These are phyloP conservation scores for Cutaneotrichosporon cyanovorans DNA, from an alignment of 1,284 basidiomycete species.

Conservation along the genomic window DNA sequence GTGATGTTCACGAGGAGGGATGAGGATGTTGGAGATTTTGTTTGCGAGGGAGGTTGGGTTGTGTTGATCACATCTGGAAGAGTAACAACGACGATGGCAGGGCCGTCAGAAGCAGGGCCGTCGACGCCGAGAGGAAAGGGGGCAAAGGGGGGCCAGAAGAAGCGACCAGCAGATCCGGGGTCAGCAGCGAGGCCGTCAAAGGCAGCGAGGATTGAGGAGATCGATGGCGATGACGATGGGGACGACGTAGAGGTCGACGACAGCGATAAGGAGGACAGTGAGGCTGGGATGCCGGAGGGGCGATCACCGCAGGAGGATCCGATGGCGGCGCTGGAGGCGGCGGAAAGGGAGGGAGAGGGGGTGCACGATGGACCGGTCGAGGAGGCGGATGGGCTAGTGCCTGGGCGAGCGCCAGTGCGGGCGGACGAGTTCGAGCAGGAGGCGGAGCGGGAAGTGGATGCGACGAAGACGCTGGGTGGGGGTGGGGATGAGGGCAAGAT, in stretches of 20 bases:
- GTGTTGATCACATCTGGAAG: too few relatives aligned
- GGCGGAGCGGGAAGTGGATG: conserved; percentile 77
- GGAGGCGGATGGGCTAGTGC: conserved; percentile 19
- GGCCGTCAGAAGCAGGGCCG: conserved; percentile 5
- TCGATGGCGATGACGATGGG: conserved; percentile 4
- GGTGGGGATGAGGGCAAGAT: conserved; percentile 49
- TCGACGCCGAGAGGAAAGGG: conserved; percentile 5
- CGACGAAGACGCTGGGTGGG: conserved; percentile 67
- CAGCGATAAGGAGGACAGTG: conserved; percentile 4
- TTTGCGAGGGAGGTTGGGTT: too few relatives aligned
- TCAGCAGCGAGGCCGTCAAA: neutral
- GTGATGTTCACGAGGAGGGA: too few relatives aligned
- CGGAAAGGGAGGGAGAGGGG: conserved; percentile 7
- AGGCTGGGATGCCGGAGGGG: conserved; percentile 6
- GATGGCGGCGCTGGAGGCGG: neutral
- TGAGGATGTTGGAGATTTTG: too few relatives aligned
- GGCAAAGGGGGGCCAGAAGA: conserved; percentile 4
- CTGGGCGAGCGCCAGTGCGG: conserved; percentile 61
- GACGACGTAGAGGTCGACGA: conserved; percentile 7
- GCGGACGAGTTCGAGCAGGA: conserved; percentile 85
- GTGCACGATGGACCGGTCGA: conserved; percentile 14
- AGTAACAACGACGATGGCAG: too few relatives aligned
- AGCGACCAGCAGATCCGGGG: conserved; percentile 6
- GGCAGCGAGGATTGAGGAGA: conserved; percentile 8
- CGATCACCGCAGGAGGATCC: conserved; percentile 1